Evolutionary conservation across 345 rosid species (phyloP).

Genomic region (Cochlearia excelsa): DNA sequence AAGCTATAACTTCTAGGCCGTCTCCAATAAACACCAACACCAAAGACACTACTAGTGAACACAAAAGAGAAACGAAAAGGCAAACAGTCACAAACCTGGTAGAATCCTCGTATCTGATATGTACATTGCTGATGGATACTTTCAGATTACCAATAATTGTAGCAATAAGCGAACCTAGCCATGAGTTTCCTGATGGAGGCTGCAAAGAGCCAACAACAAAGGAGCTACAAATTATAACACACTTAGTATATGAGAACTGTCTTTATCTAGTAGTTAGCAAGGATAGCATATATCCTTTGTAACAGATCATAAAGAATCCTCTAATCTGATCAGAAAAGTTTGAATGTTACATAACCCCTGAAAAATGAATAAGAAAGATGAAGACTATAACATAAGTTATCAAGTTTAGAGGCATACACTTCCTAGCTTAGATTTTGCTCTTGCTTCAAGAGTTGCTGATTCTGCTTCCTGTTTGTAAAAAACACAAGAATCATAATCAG

Average conservation of each 20-base stretch:
- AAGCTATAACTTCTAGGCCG: conserved; percentile 15
- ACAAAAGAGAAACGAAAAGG: not conserved
- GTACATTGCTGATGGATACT: conserved; percentile 97
- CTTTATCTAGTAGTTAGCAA: not conserved
- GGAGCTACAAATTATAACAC: conserved; percentile 22
- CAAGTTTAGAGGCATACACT: conserved; percentile 56
- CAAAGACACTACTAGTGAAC: too few relatives aligned
- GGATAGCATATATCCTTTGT: conserved; percentile 6
- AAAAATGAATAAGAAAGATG: conserved; percentile 4
- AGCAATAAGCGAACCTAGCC: conserved; percentile 90
- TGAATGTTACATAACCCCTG: conserved; percentile 9
- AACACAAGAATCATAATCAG: conserved; percentile 26
- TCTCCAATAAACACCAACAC: conserved; percentile 1
- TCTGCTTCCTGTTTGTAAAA: conserved; percentile 68
- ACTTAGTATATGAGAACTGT: conserved; percentile 11
- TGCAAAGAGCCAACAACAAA: conserved; percentile 45
- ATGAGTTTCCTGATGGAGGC: conserved; percentile 80
- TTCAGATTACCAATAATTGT: conserved; percentile 97
- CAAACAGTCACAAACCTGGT: conserved; percentile 54
- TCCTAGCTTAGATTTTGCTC: conserved; percentile 74
- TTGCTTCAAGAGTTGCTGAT: conserved; percentile 86
- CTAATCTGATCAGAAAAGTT: conserved; percentile 13
- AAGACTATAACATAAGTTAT: conserved; percentile 8
- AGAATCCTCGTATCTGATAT: conserved; percentile 92
- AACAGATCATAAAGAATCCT: conserved; percentile 21